Evolutionary conservation across 495 filamentous ascomycete species (phyloP), one percentile per base, ranked within the genome.

Genomic region (Trichodelitschia bisporula): DNA sequence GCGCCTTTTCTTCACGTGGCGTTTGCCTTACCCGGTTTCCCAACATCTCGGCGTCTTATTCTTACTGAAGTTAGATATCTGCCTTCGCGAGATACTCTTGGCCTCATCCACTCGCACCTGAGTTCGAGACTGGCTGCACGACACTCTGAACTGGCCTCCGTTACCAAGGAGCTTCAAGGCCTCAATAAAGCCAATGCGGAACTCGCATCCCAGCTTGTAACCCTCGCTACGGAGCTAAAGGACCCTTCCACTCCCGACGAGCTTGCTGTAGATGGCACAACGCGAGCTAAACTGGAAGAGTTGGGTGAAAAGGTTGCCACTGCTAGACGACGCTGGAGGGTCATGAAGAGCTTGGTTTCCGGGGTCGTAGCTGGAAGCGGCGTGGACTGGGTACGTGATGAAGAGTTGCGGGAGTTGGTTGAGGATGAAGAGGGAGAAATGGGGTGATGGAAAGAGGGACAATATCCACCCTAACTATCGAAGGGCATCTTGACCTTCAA

Each of bases 351-450:
- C 23, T 61, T 77, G 16, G 59, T 71, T 9, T 72, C 69, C 32
- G 76, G 66, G 3, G 58, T 77, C 21, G 62, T 92, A 19, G 77
- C 72, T 15, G 77, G 72, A 4, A 91, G 80, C 46, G 82, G 80
- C 26, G 51, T 86, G 19, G 65, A 90, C 39, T 92, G 82, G 82
- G 67, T 63, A 14, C 56, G 65, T 28, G 67, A 90, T 47, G 62
- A 67, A 24, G 57, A 54, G 31, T 55, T 91, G 32, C 53, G 66
- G 36, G 66, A 63, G 28, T 54, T 86, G 36, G 80, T 91, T 14
- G 55, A 90, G 32, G 76, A 83, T 47, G 61, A 67, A 33, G 69
- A 72, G 37, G 61, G 64, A 26, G 64, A 63, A 38, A 29, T 40
- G 11, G 37, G 26, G 8, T 17, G 15, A 28, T n/a, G n/a, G n/a